These are phyloP conservation scores for Endoconidiophora laricicola DNA, from an alignment of 2,329 filamentous ascomycete species.

Conservation along the genomic window DNA sequence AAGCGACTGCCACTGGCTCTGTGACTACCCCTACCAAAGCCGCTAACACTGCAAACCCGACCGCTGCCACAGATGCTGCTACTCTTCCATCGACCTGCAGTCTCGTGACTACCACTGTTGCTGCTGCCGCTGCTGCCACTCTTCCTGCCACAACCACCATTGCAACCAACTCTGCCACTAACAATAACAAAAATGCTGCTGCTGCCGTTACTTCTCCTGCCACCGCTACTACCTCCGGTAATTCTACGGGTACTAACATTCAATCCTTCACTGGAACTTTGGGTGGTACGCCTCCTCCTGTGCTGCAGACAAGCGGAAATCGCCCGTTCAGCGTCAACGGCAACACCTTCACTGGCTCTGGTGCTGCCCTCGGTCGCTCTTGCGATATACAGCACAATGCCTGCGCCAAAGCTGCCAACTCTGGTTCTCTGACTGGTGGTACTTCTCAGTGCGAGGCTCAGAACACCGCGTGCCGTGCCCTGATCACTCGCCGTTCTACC, in stretches of 20 bases:
- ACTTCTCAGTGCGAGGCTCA: constrained; percentile 25
- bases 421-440: constrained; percentile 21
- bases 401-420: constrained; percentile 32
- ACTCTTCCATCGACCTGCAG: constrained; percentile 6
- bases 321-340: constrained; percentile 36
- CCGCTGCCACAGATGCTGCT: not conserved
- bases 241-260: constrained; percentile 21
- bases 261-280: constrained; percentile 29
- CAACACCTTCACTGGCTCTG: constrained; percentile 33
- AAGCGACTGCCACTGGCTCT: constrained; percentile 3
- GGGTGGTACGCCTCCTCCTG: constrained; percentile 26
- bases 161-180: not conserved
- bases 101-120: constrained; percentile 10
- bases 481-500: constrained; percentile 11
- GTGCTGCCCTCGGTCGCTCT: constrained; percentile 30
- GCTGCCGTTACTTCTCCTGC: constrained; percentile 6
- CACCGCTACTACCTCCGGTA: constrained; percentile 7
- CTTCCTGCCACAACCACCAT: constrained; percentile 9
- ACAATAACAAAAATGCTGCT: not conserved
- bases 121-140: constrained; percentile 2
- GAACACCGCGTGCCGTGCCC: constrained; percentile 23
- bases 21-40: constrained; percentile 4
- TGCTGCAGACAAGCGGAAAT: constrained; percentile 20
- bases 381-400: constrained; percentile 35
- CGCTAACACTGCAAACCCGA: not conserved